Base-by-base conservation (phyloP, 1,284 basidiomycete species). In the Singerocomus inundabilis region DNA sequence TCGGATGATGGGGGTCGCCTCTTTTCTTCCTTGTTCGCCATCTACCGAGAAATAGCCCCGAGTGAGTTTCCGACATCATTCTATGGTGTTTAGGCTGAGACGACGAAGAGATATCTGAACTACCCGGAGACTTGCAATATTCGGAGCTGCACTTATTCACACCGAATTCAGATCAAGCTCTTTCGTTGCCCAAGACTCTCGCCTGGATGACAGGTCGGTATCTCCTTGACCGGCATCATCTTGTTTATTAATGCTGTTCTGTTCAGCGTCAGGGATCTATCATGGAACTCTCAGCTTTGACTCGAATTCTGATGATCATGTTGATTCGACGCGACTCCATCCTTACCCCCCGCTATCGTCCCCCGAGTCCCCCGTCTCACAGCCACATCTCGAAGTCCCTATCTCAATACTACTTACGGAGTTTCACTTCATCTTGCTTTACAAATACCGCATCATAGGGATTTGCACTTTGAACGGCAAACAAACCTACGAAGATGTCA, bases 371-470 rank as follows among this genome's bases (percentile, higher is more conserved):
- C 49, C 25, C 49, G n/a, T 56, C 50, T 46, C 59, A 5, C 60
- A 61, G 5, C 58, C 67, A 3, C 44, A 55, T 8, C 57, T 68
- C 6, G 75, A 77, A 36, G 59, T 76, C 10, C 90, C 91, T 2
- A 63, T 85, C 9, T 91, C 91, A 4, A 84, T 97, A 60, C 80
- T 85, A 13, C 72, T 97, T 50, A 97, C 94, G 0, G 90, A 96
- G 65, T 97, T 93, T 67, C 96, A 99, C 64, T 92, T 94, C 65
- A 73, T 99, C 21, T 70, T 98, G 12, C 75, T 99, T 2, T 98
- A 94, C 69, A 73, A 76, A 31, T 88, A 96, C 64, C 78, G 85
- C 31, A 78, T 98, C 7, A 75, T 85, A 21, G 93, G 84, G 5
- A 78, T 98, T 33, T 88, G 88, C 45, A 81, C 82, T 51, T 74